Base-by-base conservation (phyloP, 176 grass and related monocot genomes). In the Themeda triandra region DNA sequence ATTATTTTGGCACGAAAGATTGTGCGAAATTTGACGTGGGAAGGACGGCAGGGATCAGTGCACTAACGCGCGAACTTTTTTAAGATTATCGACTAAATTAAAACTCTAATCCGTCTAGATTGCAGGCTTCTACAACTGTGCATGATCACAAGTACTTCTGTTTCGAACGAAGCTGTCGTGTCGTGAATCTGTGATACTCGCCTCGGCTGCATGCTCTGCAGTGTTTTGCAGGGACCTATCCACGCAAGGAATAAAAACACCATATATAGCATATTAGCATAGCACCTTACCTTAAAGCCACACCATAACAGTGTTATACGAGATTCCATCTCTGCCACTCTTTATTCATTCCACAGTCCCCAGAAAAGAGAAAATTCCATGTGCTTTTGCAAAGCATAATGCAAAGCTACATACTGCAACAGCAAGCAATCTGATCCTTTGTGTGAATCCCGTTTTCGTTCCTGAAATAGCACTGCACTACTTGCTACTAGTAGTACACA, bases 41-140 rank as follows among this genome's bases (percentile, higher is more conserved):
- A 27, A 29, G 67, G 76, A 89, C 84, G 94, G 67, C 79, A 87
- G 89, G 89, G 80, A 96, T 93, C 86, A 46, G 66, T 69, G 23
- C 44, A 15, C 45, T 7, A 25, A 54, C n/a, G n/a, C n/a, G n/a
- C n/a, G n/a, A n/a, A n/a, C n/a, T n/a, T n/a, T n/a, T n/a, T n/a
- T n/a, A n/a, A n/a, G n/a, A n/a, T n/a, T n/a, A n/a, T n/a, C n/a
- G n/a, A n/a, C n/a, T n/a, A n/a, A n/a, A n/a, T n/a, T n/a, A n/a
- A n/a, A n/a, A n/a, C n/a, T n/a, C n/a, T n/a, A n/a, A n/a, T n/a
- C n/a, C n/a, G n/a, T n/a, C n/a, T n/a, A n/a, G n/a, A n/a, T n/a
- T n/a, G n/a, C n/a, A n/a, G n/a, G n/a, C n/a, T n/a, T n/a, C n/a
- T n/a, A n/a, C n/a, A n/a, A n/a, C n/a, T n/a, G n/a, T n/a, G n/a